Conservation (phyloP, 2,329 filamentous ascomycete species). For the Penicillium sp. region DNA sequence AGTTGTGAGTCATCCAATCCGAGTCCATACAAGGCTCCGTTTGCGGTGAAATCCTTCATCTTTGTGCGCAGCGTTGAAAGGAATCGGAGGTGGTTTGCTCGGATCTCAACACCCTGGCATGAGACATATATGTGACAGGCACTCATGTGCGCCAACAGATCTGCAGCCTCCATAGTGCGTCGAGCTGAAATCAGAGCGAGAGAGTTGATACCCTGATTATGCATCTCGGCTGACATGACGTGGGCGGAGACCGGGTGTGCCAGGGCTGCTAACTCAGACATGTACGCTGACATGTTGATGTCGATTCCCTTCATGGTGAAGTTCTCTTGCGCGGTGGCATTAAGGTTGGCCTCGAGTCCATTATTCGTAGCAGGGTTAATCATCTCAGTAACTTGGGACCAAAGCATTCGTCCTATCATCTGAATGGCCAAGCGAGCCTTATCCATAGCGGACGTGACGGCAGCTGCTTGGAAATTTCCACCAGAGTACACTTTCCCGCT, state of each 20-base stretch:
- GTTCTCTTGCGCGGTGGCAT: slow-evolving; percentile 47
- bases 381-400: slow-evolving; percentile 54
- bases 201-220: slow-evolving; percentile 59
- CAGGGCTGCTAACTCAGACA: slow-evolving; percentile 54
- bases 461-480: slow-evolving; percentile 59
- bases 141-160: slow-evolving; percentile 49
- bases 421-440: slow-evolving; percentile 47
- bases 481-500: slow-evolving; percentile 48
- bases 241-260: slow-evolving; percentile 55
- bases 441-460: slow-evolving; percentile 57
- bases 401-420: slow-evolving; percentile 55
- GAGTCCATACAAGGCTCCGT: slow-evolving; percentile 6
- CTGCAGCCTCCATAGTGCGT: slow-evolving; percentile 49
- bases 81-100: slow-evolving; percentile 25
- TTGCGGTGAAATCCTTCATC: slow-evolving; percentile 6
- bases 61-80: slow-evolving; percentile 1
- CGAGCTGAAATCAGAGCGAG: slow-evolving; percentile 53
- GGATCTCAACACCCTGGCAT: slow-evolving; percentile 52
- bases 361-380: slow-evolving; percentile 54
- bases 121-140: slow-evolving; percentile 48
- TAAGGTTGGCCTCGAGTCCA: slow-evolving; percentile 55
- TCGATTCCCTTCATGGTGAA: slow-evolving; percentile 59
- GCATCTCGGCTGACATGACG: slow-evolving; percentile 58
- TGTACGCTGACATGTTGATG: slow-evolving; percentile 56
- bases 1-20: slow-evolving; percentile 1